Evolutionary conservation across 2,329 filamentous ascomycete species (phyloP), one percentile per base, ranked within the genome.

Genomic region (Purpureocillium takamizusanense): DNA sequence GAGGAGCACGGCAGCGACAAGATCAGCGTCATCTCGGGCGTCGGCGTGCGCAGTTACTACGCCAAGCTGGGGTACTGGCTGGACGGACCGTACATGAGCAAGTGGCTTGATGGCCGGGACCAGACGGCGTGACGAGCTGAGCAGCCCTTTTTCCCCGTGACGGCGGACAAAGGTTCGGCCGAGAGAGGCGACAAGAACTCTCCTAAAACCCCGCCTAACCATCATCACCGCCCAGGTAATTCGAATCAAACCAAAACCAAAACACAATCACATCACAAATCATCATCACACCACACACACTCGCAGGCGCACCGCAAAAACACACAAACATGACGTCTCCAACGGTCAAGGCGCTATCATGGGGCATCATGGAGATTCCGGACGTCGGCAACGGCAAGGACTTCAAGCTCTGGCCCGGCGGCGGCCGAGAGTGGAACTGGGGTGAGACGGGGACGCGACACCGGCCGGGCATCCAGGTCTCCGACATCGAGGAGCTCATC

Each of bases 21-120:
- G 72, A 87, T 98, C 40, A 92, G 86, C 55, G 88, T 98, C 48
- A 98, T 98, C 44, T 95, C 88, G n/a, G 92, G 92, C 23, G 89
- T 98, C 7, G 92, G 92, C 11, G 94, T 97, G 14, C 74, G 92
- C 54, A 94, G 86, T 55, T 98, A 98, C 59, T 98, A 98, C 58
- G 81, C 77, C 46, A 90, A 89, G 60, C 72, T 98, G 25, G 92
- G 92, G 1, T 98, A 95, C 65, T 86, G 78, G 71, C 71, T 98
- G 23, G 92, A 98, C 59, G 92, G 92, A 9, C 87, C 86, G 10
- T 95, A 94, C 47, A 86, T 79, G 72, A 77, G 73, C 59, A 81
- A 81, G 59, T 78, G 72, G 74, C 56, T 78, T 4, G 72, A 78
- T 45, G 73, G 70, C 7, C 53, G 57, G 14, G 53, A 51, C 11